Percentiles rank a stretch among this genome's conserved stretches.
phyloP scores from a whole-genome alignment of 2,329 filamentous ascomycete genomes.

The Westerdykella ornata region DNA sequence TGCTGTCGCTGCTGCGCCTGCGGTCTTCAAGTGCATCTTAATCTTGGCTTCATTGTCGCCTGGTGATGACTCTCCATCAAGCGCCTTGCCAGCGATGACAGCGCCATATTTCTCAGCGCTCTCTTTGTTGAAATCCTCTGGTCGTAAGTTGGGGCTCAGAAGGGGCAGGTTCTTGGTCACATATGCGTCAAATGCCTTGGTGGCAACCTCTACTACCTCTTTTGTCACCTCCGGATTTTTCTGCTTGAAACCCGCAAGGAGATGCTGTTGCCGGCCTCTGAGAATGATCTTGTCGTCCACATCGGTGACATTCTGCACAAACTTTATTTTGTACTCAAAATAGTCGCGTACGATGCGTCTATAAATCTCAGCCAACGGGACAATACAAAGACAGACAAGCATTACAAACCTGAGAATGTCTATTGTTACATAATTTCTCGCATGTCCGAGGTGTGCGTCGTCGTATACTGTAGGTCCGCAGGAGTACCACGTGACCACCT shows the following conservation, averaged over 20 bases:
- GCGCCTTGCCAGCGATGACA: conserved; percentile 49
- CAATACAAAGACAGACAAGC: neutral
- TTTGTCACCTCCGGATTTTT: conserved; percentile 41
- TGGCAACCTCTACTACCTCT: conserved; percentile 46
- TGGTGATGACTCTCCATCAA: conserved; percentile 50
- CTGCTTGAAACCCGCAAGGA: conserved; percentile 63
- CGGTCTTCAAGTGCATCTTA: conserved; percentile 77
- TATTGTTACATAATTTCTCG: conserved; percentile 83
- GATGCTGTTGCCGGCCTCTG: conserved; percentile 65
- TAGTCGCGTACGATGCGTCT: conserved; percentile 75
- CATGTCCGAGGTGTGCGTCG: conserved; percentile 75
- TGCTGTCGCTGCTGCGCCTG: conserved; percentile 48
- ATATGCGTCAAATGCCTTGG: conserved; percentile 51
- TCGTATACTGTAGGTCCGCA: conserved; percentile 86
- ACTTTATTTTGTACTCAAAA: conserved; percentile 74
- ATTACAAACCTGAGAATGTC: conserved; percentile 58
- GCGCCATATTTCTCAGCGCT: conserved; percentile 48
- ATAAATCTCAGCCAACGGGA: neutral
- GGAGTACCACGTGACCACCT: conserved; percentile 75
- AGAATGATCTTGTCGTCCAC: conserved; percentile 54
- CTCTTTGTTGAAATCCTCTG: conserved; percentile 44
- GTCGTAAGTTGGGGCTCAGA: conserved; percentile 40
- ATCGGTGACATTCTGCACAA: conserved; percentile 88
- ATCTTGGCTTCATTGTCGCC: conserved; percentile 78
- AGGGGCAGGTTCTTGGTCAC: conserved; percentile 61